phyloP scores from a whole-genome alignment of 441 rosid genomes.

The Adansonia rubrostipa region DNA sequence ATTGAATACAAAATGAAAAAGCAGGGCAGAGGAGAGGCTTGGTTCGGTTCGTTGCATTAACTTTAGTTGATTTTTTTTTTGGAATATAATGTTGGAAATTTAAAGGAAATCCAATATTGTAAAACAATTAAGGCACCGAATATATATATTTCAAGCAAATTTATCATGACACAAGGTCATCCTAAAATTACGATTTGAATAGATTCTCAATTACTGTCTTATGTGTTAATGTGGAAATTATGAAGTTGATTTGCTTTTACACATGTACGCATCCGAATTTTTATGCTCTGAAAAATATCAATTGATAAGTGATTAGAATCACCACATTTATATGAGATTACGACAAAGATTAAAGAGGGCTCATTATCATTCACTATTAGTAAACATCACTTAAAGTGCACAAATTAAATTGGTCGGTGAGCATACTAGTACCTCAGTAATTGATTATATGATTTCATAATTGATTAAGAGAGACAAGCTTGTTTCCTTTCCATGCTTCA shows the following conservation, averaged over 20 bases:
- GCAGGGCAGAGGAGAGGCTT: too few relatives aligned
- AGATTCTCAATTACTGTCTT: neutral
- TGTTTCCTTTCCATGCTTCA: neutral
- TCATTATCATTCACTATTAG: neutral
- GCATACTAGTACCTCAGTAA: neutral
- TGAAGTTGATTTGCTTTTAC: too few relatives aligned
- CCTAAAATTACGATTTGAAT: neutral
- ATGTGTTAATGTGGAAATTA: too few relatives aligned
- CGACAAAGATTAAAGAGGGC: neutral
- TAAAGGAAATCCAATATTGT: too few relatives aligned
- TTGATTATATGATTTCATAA: neutral
- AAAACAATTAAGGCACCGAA: too few relatives aligned
- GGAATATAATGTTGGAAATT: too few relatives aligned
- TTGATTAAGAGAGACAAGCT: neutral
- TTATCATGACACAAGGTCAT: too few relatives aligned
- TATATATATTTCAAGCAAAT: too few relatives aligned
- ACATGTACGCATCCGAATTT: too few relatives aligned
- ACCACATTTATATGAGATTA: neutral
- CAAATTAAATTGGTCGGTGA: neutral
- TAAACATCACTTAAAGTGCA: neutral
- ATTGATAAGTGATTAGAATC: neutral
- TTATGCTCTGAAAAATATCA: neutral
- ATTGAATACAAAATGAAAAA: too few relatives aligned
- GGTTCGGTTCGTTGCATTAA: too few relatives aligned
- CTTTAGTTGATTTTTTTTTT: too few relatives aligned